Conservation (phyloP, 768 basidiomycete species). For the Mycena galopus region DNA sequence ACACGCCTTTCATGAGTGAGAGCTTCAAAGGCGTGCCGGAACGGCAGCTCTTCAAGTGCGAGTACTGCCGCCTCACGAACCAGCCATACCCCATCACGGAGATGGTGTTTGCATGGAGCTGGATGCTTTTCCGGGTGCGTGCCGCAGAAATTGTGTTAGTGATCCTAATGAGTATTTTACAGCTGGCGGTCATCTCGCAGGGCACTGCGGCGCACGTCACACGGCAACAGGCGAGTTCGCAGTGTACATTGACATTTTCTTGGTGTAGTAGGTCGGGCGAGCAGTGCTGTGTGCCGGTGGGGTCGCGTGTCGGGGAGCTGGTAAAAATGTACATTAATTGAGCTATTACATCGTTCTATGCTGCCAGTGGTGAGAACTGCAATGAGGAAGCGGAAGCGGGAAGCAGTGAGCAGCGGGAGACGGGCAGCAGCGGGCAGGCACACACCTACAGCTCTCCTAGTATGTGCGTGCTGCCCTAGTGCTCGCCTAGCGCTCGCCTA, state of each 20-base stretch:
- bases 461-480: too few species aligned
- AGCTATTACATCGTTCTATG: too few species aligned
- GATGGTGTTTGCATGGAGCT: constrained; percentile 89
- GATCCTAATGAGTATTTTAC: constrained; percentile 11
- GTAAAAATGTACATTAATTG: too few species aligned
- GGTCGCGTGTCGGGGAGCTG: too few species aligned
- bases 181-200: constrained; percentile 88
- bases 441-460: too few species aligned
- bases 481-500: too few species aligned
- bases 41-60: constrained; percentile 79
- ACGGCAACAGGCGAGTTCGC: constrained; percentile 90
- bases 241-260: constrained; percentile 78
- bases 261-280: too few species aligned
- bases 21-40: constrained; percentile 70
- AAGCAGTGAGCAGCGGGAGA: too few species aligned
- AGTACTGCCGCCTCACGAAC: constrained; percentile 78
- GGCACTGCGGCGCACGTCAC: constrained; percentile 92
- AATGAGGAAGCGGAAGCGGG: too few species aligned
- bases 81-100: constrained; percentile 82
- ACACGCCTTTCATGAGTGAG: constrained; percentile 56
- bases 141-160: neutral
- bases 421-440: too few species aligned
- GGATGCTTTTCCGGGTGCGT: constrained; percentile 86
- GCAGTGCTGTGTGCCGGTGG: too few species aligned
- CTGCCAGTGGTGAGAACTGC: too few species aligned